Conservation (phyloP, 2,329 filamentous ascomycete genomes). For the Hypomyces rosellus region DNA sequence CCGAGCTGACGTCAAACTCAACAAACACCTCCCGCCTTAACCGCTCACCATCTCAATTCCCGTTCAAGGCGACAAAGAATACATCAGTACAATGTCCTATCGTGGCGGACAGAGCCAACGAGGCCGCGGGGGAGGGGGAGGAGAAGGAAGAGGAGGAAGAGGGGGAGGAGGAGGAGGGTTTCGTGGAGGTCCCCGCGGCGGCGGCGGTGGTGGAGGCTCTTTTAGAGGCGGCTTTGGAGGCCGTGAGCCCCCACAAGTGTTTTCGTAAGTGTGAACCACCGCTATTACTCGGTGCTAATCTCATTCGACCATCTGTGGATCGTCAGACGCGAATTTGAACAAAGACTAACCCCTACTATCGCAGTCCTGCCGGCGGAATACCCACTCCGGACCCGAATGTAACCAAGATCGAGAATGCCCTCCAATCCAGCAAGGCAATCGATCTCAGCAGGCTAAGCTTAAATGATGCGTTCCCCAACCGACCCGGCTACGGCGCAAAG, state of each 20-base stretch:
- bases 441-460: slow-evolving; percentile 6
- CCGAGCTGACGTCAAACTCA: too few relatives aligned
- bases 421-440: background rate
- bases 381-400: slow-evolving; percentile 4
- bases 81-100: too few relatives aligned
- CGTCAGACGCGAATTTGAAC: background rate
- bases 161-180: slow-evolving; percentile 6
- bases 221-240: background rate
- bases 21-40: too few relatives aligned
- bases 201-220: background rate
- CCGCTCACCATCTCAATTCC: too few relatives aligned
- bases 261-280: slow-evolving; percentile 3
- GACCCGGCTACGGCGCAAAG: slow-evolving; percentile 13
- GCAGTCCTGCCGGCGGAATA: slow-evolving; percentile 4
- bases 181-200: background rate
- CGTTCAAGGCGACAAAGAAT: too few relatives aligned
- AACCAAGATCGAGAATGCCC: slow-evolving; percentile 9
- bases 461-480: slow-evolving; percentile 7
- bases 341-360: background rate
- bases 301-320: too few relatives aligned
- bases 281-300: too few relatives aligned
- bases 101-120: background rate
- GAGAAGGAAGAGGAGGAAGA: slow-evolving; percentile 14
- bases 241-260: background rate
- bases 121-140: slow-evolving; percentile 21